Percentiles rank a stretch among this genome's conserved stretches.
Conservation (phyloP, 441 rosid genomes). For the Theobroma grandiflorum region DNA sequence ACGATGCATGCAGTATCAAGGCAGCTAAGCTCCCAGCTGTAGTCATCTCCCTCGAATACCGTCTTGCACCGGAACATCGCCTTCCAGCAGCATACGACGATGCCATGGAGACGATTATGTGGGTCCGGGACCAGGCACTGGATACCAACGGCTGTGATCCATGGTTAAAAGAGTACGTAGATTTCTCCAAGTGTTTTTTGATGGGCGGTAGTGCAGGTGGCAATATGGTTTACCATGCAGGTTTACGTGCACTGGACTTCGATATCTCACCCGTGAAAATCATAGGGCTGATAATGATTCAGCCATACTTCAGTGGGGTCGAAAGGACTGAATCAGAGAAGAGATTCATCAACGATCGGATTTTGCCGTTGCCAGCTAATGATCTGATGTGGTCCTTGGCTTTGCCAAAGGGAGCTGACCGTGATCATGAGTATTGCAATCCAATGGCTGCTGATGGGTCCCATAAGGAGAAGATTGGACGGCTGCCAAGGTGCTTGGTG, state of each 20-base stretch:
- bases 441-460: conserved; percentile 43
- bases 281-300: conserved; percentile 70
- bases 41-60: conserved; percentile 78
- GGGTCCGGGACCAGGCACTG: conserved; percentile 68
- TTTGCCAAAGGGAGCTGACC: conserved; percentile 65
- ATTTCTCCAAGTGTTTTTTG: conserved; percentile 59
- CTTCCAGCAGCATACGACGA: conserved; percentile 93
- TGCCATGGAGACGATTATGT: conserved; percentile 64
- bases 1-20: conserved; percentile 58
- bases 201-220: conserved; percentile 87
- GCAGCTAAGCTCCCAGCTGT: conserved; percentile 54
- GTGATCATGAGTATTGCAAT: conserved; percentile 79
- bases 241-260: conserved; percentile 45
- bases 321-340: conserved; percentile 68
- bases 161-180: conserved; percentile 66
- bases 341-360: conserved; percentile 50
- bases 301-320: conserved; percentile 76
- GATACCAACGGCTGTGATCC: conserved; percentile 45
- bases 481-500: conserved; percentile 59
- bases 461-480: conserved; percentile 45
- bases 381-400: conserved; percentile 79
- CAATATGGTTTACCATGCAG: conserved; percentile 73
- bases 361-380: conserved; percentile 56
- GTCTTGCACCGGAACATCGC: conserved; percentile 84
- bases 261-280: conserved; percentile 63